Percentiles rank a stretch among this genome's conserved stretches.
Evolutionary conservation across 257 asterid species (phyloP).

Genomic region (Nicotiana benthamiana): DNA sequence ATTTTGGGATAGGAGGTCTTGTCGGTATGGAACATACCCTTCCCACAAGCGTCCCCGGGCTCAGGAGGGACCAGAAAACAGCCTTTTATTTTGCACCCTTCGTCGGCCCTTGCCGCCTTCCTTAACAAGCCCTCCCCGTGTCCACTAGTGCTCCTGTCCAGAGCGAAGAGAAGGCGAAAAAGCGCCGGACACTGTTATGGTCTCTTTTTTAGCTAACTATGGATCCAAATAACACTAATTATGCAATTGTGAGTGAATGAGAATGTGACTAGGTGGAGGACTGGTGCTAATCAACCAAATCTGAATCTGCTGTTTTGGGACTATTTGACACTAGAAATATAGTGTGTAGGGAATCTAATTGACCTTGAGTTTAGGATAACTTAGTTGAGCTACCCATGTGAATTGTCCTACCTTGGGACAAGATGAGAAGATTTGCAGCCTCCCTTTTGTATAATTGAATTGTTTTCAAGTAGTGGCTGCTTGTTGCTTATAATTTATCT

Average conservation of each 20-base stretch:
- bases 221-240: background rate
- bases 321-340: background rate
- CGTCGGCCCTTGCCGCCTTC: no score
- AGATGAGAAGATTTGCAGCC: background rate
- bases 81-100: no score
- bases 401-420: conserved; percentile 21
- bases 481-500: no score
- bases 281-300: background rate
- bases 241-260: background rate
- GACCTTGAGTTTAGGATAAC: conserved; percentile 5
- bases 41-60: no score
- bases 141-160: no score
- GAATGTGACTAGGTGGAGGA: background rate
- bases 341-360: conserved; percentile 18
- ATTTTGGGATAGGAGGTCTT: no score
- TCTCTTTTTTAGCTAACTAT: background rate
- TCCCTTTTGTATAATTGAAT: background rate
- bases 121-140: no score
- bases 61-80: no score
- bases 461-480: background rate
- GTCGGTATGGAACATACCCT: no score
- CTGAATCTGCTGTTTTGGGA: background rate
- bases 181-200: background rate
- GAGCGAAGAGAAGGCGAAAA: no score
- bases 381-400: conserved; percentile 21